Evolutionary conservation across 2,329 filamentous ascomycete species (phyloP), one percentile per base, ranked within the genome.

Genomic region (Dactylellina leptospora): DNA sequence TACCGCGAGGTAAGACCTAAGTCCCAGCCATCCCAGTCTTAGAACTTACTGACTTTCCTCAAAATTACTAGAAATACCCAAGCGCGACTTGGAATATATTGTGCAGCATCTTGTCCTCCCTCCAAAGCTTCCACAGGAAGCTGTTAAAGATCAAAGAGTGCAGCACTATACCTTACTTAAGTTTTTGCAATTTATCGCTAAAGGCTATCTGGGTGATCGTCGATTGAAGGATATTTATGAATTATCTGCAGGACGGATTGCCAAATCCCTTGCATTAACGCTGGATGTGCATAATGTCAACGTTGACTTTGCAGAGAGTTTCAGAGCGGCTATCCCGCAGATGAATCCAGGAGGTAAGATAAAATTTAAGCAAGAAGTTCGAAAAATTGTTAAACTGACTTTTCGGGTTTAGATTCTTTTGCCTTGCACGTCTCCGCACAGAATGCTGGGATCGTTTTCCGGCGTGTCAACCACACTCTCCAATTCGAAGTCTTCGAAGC

Each of bases 401-500:
- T 13, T n/a, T n/a, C n/a, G 28, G 10, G 33, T 51, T n/a, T 48
- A 78, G 77, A 76, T 73, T 74, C 76, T 1, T 62, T 83, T 13
- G 79, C 80, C 0, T 74, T 84, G 2, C 78, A 84, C 55, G 76
- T 84, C 28, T 77, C 76, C 18, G 77, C 74, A 0, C 83, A 85
- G 68, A 85, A 85, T 75, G 81, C 82, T 0, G 82, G 78, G 0
- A 64, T 85, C 0, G 68, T 85, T 1, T 74, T 84, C 20, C 78
- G 78, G 2, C 78, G 76, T 28, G 55, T 74, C 55, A 22, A 13
- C 0, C 58, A 76, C 3, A 55, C 74, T n/a, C 61, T 78, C 4
- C 73, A 80, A 1, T 76, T 82, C 1, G 82, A 84, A 66, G 77
- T 78, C 0, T 85, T 84, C 42, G 84, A 85, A 73, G 76, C 83